Percentiles rank a stretch among this genome's conserved stretches.
These are phyloP conservation scores for Aspergillus ochraceoroseus DNA, from an alignment of 2,329 filamentous ascomycete genomes.

Conservation along the genomic window DNA sequence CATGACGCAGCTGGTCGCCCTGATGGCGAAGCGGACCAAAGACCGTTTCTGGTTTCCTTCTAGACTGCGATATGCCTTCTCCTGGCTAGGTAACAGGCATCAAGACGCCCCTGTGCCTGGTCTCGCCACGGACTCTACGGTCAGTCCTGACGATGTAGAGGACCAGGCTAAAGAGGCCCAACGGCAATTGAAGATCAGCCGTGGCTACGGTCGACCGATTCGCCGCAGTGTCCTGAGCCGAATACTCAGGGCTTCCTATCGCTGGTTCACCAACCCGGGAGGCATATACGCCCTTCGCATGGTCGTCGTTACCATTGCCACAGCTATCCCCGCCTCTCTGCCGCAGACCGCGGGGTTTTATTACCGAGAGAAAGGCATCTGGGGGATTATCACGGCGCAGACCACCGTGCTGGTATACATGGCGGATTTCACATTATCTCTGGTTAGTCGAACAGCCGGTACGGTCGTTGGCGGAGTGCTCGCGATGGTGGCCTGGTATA, in stretches of 20 bases:
- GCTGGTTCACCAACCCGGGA: constrained; percentile 16
- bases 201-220: no score
- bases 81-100: constrained; percentile 38
- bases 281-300: constrained; percentile 49
- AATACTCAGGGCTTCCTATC: no score
- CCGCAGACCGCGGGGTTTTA: constrained; percentile 47
- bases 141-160: no score
- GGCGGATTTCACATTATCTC: constrained; percentile 49
- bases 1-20: constrained; percentile 35
- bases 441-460: constrained; percentile 42
- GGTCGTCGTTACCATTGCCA: constrained; percentile 46
- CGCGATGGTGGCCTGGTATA: constrained; percentile 50
- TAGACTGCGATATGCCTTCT: constrained; percentile 38
- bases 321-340: constrained; percentile 42
- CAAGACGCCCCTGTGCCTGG: constrained; percentile 25
- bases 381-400: constrained; percentile 52
- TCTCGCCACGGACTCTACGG: no score
- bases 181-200: no score
- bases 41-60: constrained; percentile 45
- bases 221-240: no score
- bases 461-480: constrained; percentile 48
- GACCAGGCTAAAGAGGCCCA: no score
- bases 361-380: constrained; percentile 51
- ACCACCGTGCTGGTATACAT: constrained; percentile 48
- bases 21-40: constrained; percentile 36